phyloP scores from a whole-genome alignment of 176 grass and related monocot genomes.

The Carex myosuroides region DNA sequence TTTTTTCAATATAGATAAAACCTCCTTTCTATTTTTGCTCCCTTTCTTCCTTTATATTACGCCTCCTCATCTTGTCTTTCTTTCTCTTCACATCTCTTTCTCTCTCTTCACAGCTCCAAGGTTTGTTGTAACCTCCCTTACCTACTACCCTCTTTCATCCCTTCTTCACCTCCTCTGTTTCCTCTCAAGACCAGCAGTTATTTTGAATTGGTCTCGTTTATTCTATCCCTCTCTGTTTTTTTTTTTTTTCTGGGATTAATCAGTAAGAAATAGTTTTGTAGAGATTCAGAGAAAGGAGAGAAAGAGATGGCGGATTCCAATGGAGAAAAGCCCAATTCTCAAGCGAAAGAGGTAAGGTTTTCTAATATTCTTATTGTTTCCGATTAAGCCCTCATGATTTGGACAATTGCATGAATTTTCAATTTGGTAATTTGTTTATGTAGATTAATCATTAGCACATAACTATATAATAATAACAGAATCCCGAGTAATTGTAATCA shows the following conservation, averaged over 20 bases:
- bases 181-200: constrained; percentile 2
- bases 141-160: constrained; percentile 8
- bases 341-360: constrained; percentile 56
- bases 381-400: neutral
- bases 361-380: neutral
- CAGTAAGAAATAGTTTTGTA: constrained; percentile 13
- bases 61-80: constrained; percentile 11
- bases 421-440: neutral
- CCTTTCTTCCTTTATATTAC: constrained; percentile 15
- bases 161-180: neutral
- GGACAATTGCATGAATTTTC: neutral
- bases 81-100: constrained; percentile 10
- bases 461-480: neutral
- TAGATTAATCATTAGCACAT: neutral
- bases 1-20: neutral
- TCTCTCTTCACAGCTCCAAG: constrained; percentile 25
- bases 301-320: constrained; percentile 50
- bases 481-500: neutral
- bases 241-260: neutral
- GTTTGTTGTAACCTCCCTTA: constrained; percentile 36
- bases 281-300: constrained; percentile 20
- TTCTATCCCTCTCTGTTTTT: neutral
- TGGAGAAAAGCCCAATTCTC: constrained; percentile 33
- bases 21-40: neutral
- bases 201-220: neutral